phyloP scores from a whole-genome alignment of 257 asterid genomes.

The Solanum paucissectum region DNA sequence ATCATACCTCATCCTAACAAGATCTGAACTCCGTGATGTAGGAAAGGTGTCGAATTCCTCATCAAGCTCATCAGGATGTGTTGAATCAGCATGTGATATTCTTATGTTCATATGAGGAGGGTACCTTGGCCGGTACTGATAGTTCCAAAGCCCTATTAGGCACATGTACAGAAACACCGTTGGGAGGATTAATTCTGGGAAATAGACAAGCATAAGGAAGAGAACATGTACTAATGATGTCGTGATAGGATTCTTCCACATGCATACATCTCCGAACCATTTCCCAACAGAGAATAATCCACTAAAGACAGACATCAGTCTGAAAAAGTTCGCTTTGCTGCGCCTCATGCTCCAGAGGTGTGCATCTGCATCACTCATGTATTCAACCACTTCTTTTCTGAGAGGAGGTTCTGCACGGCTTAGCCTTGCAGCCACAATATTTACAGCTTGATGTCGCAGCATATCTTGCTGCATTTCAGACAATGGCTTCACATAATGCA shows the following conservation, averaged over 20 bases:
- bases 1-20: slow-evolving; percentile 70
- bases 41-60: slow-evolving; percentile 89
- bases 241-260: slow-evolving; percentile 69
- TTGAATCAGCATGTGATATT: slow-evolving; percentile 67
- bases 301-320: slow-evolving; percentile 50
- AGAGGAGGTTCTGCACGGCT: slow-evolving; percentile 90
- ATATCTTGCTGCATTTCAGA: slow-evolving; percentile 49
- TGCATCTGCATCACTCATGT: slow-evolving; percentile 68
- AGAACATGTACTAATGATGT: slow-evolving; percentile 69
- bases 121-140: slow-evolving; percentile 47
- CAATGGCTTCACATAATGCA: slow-evolving; percentile 76
- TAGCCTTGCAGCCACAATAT: slow-evolving; percentile 57
- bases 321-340: slow-evolving; percentile 78
- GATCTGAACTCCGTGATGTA: slow-evolving; percentile 35
- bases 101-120: slow-evolving; percentile 91
- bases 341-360: slow-evolving; percentile 98
- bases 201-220: slow-evolving; percentile 53
- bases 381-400: slow-evolving; percentile 65
- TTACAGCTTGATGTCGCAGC: slow-evolving; percentile 75
- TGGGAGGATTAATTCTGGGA: slow-evolving; percentile 70
- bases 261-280: slow-evolving; percentile 74
- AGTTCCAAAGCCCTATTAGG: slow-evolving; percentile 72
- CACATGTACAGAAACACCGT: slow-evolving; percentile 73
- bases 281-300: slow-evolving; percentile 45
- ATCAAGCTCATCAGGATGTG: slow-evolving; percentile 71